A percentile compares a stretch with the other conserved stretches of the same genome.
These are phyloP conservation scores for Penstemon newberryi DNA, from an alignment of 257 asterid genomes.

Conservation along the genomic window DNA sequence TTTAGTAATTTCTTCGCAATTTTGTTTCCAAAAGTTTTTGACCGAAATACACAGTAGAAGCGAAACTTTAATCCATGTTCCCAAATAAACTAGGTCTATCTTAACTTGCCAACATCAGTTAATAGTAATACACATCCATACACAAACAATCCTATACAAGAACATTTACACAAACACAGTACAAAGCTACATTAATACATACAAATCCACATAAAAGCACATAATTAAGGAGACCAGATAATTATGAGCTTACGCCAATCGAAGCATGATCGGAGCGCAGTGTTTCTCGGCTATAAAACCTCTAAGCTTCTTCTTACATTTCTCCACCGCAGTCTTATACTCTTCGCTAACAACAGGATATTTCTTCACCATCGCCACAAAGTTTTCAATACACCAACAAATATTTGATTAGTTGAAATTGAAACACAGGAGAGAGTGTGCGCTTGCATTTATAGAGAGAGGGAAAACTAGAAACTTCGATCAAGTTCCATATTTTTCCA, in stretches of 20 bases:
- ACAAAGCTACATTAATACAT: neutral
- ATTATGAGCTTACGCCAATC: conserved; percentile 41
- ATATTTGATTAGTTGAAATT: neutral
- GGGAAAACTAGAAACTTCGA: conserved; percentile 39
- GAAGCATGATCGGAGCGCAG: conserved; percentile 55
- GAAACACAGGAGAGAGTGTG: neutral
- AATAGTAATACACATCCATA: neutral
- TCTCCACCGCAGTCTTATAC: conserved; percentile 57
- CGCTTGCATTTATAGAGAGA: neutral
- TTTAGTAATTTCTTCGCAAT: no score
- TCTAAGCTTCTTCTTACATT: conserved; percentile 68
- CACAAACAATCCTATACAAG: neutral
- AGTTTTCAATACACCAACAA: neutral
- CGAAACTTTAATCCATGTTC: no score
- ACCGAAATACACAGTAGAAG: no score
- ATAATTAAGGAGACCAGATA: neutral
- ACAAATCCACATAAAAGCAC: neutral
- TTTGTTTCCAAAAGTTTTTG: no score
- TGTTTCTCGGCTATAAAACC: conserved; percentile 52
- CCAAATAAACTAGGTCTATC: neutral
- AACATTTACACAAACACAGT: neutral
- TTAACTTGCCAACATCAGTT: neutral
- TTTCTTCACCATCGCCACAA: conserved; percentile 49
- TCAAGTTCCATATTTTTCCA: conserved; percentile 31
- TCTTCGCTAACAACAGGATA: conserved; percentile 62